Evolutionary conservation across 2,329 filamentous ascomycete genomes (phyloP).

Genomic region (Nemania diffusa): DNA sequence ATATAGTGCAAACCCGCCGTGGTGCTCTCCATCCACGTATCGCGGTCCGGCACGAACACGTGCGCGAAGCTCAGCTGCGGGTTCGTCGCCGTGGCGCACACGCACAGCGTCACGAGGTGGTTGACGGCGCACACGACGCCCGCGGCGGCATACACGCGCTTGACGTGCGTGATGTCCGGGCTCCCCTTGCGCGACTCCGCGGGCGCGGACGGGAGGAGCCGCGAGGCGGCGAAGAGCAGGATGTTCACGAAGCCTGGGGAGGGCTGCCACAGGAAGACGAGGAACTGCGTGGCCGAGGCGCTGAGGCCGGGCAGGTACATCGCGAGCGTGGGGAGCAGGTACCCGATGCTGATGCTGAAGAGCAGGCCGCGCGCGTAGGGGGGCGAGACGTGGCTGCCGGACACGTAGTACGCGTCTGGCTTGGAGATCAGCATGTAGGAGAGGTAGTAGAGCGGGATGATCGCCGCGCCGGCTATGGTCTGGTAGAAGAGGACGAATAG

Average conservation of each 20-base stretch:
- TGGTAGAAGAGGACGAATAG: constrained; percentile 45
- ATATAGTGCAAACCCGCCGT: constrained; percentile 46
- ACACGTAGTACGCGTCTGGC: constrained; percentile 37
- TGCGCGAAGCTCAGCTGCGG: constrained; percentile 40
- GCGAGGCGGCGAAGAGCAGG: constrained; percentile 37
- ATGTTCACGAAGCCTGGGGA: constrained; percentile 42
- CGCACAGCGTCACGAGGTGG: constrained; percentile 41
- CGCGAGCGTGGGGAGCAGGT: constrained; percentile 43
- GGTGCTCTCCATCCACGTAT: constrained; percentile 37
- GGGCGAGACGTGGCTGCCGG: constrained; percentile 37
- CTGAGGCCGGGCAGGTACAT: constrained; percentile 39
- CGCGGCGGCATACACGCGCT: constrained; percentile 40
- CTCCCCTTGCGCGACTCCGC: constrained; percentile 7
- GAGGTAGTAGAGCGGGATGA: constrained; percentile 45
- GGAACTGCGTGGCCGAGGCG: constrained; percentile 37
- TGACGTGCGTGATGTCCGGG: constrained; percentile 44
- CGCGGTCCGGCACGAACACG: constrained; percentile 42
- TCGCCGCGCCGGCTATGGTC: constrained; percentile 41
- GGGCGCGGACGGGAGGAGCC: constrained; percentile 20
- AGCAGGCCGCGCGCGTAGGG: constrained; percentile 42
- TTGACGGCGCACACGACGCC: constrained; percentile 38
- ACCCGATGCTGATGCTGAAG: constrained; percentile 40
- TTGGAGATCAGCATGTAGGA: constrained; percentile 34
- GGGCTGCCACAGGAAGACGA: constrained; percentile 46
- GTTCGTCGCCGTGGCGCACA: constrained; percentile 39